Conservation (phyloP, 768 basidiomycete species). For the Lactarius quietus region DNA sequence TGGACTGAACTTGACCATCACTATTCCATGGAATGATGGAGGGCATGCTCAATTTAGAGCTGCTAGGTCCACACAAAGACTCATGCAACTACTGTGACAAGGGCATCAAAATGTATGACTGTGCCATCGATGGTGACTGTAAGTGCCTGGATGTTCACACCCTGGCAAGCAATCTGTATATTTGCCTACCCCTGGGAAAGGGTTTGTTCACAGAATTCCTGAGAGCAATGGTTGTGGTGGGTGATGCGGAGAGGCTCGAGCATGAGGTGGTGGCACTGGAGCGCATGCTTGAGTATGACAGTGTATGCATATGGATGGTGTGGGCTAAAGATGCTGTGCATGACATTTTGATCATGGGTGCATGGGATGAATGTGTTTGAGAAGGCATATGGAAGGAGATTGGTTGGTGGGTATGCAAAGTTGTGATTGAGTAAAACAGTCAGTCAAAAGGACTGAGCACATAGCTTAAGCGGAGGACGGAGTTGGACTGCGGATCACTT, state of each 20-base stretch:
- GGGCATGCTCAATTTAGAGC: slow-evolving; percentile 32
- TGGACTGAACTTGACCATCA: no score
- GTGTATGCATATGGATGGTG: slow-evolving; percentile 26
- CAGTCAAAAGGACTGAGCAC: neutral
- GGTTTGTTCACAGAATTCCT: slow-evolving; percentile 47
- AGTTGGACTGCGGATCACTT: neutral
- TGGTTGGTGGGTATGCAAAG: slow-evolving; percentile 19
- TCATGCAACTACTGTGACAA: slow-evolving; percentile 28
- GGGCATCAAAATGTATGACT: slow-evolving; percentile 27
- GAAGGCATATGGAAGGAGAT: slow-evolving; percentile 27
- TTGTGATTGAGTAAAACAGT: slow-evolving; percentile 2
- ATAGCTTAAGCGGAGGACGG: neutral
- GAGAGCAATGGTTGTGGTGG: slow-evolving; percentile 42
- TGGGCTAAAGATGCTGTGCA: slow-evolving; percentile 27
- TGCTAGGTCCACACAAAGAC: slow-evolving; percentile 27
- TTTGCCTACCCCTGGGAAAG: slow-evolving; percentile 35
- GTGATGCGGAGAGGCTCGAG: slow-evolving; percentile 51
- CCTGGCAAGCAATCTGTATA: slow-evolving; percentile 28
- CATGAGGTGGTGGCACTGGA: slow-evolving; percentile 39
- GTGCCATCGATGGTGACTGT: slow-evolving; percentile 27
- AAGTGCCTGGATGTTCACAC: slow-evolving; percentile 11
- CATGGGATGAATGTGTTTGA: slow-evolving; percentile 25
- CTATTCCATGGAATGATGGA: slow-evolving; percentile 33
- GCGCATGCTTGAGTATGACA: slow-evolving; percentile 23
- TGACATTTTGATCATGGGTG: slow-evolving; percentile 24